Evolutionary conservation across 106 monocot species (phyloP), one percentile per base, ranked within the genome.

Genomic region (Dendrobium nobile): DNA sequence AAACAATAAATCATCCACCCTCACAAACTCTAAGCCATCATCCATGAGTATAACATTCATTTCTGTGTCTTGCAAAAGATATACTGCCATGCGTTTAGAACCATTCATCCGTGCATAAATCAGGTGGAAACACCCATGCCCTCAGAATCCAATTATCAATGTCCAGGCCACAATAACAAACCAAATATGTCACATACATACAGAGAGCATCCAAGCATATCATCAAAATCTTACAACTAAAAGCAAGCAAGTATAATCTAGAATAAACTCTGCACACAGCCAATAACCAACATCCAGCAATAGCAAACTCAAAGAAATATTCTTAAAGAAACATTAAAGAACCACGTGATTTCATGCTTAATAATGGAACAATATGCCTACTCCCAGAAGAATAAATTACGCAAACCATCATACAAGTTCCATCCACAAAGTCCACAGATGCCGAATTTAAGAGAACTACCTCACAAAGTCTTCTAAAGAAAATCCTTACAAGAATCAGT

Each of bases 361-460:
- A 6, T 68, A 26, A 33, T 70, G 4, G 28, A 33, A 15, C 15
- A 70, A 70, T 70, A 70, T 11, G 28, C 70, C 70, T 37, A 70
- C 15, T 37, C 16, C 22, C 42, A 74, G 19, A 5, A 43, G 15
- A 28, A 74, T 74, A 74, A 18, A 74, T 41, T 44, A 44, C 8
- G 9, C 22, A 44, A 44, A 7, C 64, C 72, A 13, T 40, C 72
- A 72, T 5, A 33, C 1, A 28, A 41, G 16, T 56, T 81, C 56
- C 26, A 83, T 55, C 67, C 78, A 31, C 41, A 73, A 37, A 78
- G 54, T 44, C 41, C 74, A 74, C 74, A 74, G 74, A 74, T 43
- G 43, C 74, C 43, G 9, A 13, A 20, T 44, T 20, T 41, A 74
- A 74, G 42, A 74, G 20, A 41, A 4, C 9, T 41, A 70, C 19